phyloP scores from a whole-genome alignment of 1,284 basidiomycete species.

The Ganoderma meredithae region DNA sequence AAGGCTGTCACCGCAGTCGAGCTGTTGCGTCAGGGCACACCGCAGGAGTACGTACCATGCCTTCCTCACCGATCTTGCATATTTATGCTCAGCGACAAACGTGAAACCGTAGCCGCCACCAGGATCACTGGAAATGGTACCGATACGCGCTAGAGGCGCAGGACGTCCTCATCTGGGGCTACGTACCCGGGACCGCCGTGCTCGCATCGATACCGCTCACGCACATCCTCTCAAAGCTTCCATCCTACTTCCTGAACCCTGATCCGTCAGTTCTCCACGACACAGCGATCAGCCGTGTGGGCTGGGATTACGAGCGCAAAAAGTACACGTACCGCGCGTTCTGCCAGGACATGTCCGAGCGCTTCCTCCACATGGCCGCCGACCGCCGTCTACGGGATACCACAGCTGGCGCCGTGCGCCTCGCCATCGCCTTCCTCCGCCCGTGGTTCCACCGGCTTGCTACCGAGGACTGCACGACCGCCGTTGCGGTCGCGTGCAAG shows the following conservation, averaged over 20 bases:
- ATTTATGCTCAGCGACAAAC: neutral
- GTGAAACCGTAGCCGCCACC: constrained; percentile 54
- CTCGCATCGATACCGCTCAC: constrained; percentile 73
- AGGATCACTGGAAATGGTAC: constrained; percentile 78
- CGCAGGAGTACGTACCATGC: constrained; percentile 57
- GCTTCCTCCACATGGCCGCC: constrained; percentile 60
- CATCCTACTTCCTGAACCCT: constrained; percentile 69
- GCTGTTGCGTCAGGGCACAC: constrained; percentile 57
- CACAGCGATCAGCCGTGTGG: constrained; percentile 54
- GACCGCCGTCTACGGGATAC: constrained; percentile 68
- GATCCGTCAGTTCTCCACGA: constrained; percentile 46
- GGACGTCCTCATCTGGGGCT: constrained; percentile 73
- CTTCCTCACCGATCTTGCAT: neutral
- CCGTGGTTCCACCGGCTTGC: constrained; percentile 69
- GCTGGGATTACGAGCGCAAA: constrained; percentile 66
- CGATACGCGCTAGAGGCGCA: constrained; percentile 77
- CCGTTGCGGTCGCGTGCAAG: constrained; percentile 55
- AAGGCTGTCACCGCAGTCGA: constrained; percentile 70
- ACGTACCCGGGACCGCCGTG: constrained; percentile 69
- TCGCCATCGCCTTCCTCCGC: constrained; percentile 69
- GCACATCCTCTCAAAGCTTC: constrained; percentile 66
- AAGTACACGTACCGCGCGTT: constrained; percentile 72
- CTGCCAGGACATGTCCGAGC: constrained; percentile 69
- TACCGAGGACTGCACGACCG: constrained; percentile 55
- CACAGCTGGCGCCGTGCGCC: constrained; percentile 68